Evolutionary conservation across 2,329 filamentous ascomycete genomes (phyloP), one percentile per base, ranked within the genome.

Genomic region (Venturia carpophila): DNA sequence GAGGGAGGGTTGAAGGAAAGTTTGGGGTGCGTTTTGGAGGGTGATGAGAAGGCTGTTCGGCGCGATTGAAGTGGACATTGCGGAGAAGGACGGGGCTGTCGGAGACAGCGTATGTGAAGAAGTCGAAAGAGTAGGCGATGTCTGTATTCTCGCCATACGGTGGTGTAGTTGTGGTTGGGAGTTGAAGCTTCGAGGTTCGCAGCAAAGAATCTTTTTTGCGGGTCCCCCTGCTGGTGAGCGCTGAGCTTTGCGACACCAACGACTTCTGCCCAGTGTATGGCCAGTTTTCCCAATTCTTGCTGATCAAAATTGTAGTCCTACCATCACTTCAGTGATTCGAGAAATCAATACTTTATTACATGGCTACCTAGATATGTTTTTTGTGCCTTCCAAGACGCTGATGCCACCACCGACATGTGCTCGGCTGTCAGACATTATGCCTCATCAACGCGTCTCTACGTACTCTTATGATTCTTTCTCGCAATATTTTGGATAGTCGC

Each of bases 1-100:
- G 19, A 82, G 71, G 2, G 84, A 80, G 5, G 93, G 92, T 68
- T 88, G 87, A n/a, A 97, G 80, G 73, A 96, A 96, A 34, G 77
- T 75, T 72, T 92, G 87, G 15, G 90, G 88, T 67, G 85, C 84
- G 66, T 80, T 78, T 19, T 85, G 77, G 61, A 90, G 79, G 77
- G 65, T 19, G 61, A 64, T 24, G 71, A 67, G 19, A 70, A 68
- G 62, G 45, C 41, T 65, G 42, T 70, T 70, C 4, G 72, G 69
- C 64, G 76, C 73, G 71, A 75, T 74, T 10, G 64, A 43, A 19
- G 70, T 69, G 27, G 74, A 7, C 27, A 43, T 47, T 39, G 62
- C 21, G 39, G 47, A 17, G 15, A 55, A 34, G 3, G 27, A 34
- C 6, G 62, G 15, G 11, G 75, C 76, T 67, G 72, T 70, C 9